A percentile compares a stretch with the other conserved stretches of the same genome.
These are phyloP conservation scores for Colletotrichum sublineola DNA, from an alignment of 2,329 filamentous ascomycete species.

Conservation along the genomic window DNA sequence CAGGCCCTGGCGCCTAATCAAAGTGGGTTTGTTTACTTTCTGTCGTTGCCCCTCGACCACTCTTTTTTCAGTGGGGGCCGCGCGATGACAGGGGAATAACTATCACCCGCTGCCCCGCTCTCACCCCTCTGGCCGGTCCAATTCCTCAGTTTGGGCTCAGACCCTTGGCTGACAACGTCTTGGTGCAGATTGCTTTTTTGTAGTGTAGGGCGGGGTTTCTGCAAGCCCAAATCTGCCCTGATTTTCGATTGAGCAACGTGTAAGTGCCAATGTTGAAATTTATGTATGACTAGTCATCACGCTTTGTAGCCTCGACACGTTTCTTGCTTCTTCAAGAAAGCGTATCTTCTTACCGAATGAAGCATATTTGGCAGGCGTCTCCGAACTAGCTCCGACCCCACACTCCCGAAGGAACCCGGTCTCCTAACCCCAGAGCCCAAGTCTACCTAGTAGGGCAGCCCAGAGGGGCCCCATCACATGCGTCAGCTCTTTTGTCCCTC, in stretches of 20 bases:
- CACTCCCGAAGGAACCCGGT: constrained; percentile 25
- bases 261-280: not conserved
- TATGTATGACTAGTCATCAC: too few relatives aligned
- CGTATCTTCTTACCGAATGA: constrained; percentile 1
- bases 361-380: constrained; percentile 3
- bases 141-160: not conserved
- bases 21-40: constrained; percentile 42
- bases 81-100: constrained; percentile 35
- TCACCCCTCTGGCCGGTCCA: constrained; percentile 4
- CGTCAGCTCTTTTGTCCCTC: constrained; percentile 19
- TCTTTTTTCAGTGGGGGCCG: not conserved
- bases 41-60: constrained; percentile 8
- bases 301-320: too few relatives aligned
- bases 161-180: not conserved
- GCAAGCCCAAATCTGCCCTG: not conserved
- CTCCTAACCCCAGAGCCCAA: not conserved
- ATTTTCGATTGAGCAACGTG: not conserved
- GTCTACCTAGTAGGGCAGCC: not conserved
- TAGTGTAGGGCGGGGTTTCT: not conserved
- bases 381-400: constrained; percentile 19
- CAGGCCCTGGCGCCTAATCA: constrained; percentile 31
- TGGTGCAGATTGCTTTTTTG: not conserved
- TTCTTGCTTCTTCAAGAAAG: not conserved
- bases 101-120: constrained; percentile 34
- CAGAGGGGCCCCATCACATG: constrained; percentile 35